Percentiles rank a stretch among this genome's conserved stretches.
Conservation (phyloP, 305 asterid genomes). For the Fraxinus xanthoxyloides region DNA sequence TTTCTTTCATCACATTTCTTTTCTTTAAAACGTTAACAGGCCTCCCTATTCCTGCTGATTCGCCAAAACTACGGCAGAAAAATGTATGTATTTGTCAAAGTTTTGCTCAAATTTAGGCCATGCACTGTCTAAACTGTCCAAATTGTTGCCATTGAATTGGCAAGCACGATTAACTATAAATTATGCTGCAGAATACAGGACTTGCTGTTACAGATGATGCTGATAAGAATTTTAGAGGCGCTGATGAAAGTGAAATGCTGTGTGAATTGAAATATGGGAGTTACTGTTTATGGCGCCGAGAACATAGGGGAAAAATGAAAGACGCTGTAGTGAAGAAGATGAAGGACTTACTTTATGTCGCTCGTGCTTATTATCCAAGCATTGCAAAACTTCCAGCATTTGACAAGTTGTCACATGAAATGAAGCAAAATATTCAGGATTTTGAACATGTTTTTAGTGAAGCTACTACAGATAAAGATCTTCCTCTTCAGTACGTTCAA, state of each 20-base stretch:
- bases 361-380: conserved; percentile 97
- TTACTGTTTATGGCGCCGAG: conserved; percentile 90
- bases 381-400: conserved; percentile 86
- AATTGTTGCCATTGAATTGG: not conserved
- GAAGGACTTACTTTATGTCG: conserved; percentile 95
- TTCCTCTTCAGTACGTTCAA: conserved; percentile 72
- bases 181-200: conserved; percentile 46
- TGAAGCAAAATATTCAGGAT: conserved; percentile 95
- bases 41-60: conserved; percentile 35
- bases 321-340: conserved; percentile 81
- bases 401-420: conserved; percentile 76
- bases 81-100: conserved; percentile 32
- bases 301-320: conserved; percentile 67
- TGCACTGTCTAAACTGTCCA: not conserved
- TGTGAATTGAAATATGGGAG: conserved; percentile 90
- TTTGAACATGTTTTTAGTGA: conserved; percentile 94
- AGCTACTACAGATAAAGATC: conserved; percentile 86
- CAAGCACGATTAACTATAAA: conserved; percentile 5
- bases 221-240: conserved; percentile 30
- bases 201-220: conserved; percentile 31
- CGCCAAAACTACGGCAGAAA: conserved; percentile 40
- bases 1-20: conserved; percentile 17
- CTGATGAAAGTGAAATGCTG: conserved; percentile 54
- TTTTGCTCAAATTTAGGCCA: conserved; percentile 15
- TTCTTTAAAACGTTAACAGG: conserved; percentile 42